Evolutionary conservation across 148 eudicot genomes (phyloP), one percentile per base, ranked within the genome.

Genomic region (Silene conica): DNA sequence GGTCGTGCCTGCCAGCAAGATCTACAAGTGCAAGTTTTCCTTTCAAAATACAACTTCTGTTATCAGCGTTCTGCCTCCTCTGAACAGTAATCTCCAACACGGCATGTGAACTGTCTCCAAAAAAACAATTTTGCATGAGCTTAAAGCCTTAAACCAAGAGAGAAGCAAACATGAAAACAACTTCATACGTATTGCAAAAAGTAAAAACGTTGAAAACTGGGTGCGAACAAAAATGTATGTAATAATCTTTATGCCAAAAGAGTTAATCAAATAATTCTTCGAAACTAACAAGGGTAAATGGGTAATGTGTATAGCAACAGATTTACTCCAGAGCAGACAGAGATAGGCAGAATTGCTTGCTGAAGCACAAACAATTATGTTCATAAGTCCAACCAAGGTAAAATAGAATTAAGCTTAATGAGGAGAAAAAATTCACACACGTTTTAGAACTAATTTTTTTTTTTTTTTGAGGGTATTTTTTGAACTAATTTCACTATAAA

Each of bases 1-100:
- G 54, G 23, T 50, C 71, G 38, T 82, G 86, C 97, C 97, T 89
- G 86, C 97, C 97, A 76, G 97, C 97, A 75, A 91, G 93, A 85
- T 91, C 93, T 58, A 89, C 97, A 73, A 91, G 89, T 58, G 97
- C 92, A 81, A 91, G 93, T 78, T 91, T 91, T 81, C 93, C 97
- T 76, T 82, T 86, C 63, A 89, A 82, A 75, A 91, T 80, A 77
- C 85, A 93, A 74, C 83, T 83, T 43, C 83, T 74, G 67, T 87
- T 85, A 50, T 82, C 77, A 78, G 71, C 81, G 72, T 77, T 88
- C 77, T 86, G 92, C 65, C 79, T 91, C 82, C 86, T 91, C 12
- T 79, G 83, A 73, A 91, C 93, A 31, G 82, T 87, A 41, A 91
- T 87, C 87, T 89, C 93, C 76, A 91, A 70, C 69, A 91, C 97